Percentiles rank a stretch among this genome's conserved stretches.
Evolutionary conservation across 345 rosid species (phyloP).

Genomic region (Erysimum cheiranthoides): DNA sequence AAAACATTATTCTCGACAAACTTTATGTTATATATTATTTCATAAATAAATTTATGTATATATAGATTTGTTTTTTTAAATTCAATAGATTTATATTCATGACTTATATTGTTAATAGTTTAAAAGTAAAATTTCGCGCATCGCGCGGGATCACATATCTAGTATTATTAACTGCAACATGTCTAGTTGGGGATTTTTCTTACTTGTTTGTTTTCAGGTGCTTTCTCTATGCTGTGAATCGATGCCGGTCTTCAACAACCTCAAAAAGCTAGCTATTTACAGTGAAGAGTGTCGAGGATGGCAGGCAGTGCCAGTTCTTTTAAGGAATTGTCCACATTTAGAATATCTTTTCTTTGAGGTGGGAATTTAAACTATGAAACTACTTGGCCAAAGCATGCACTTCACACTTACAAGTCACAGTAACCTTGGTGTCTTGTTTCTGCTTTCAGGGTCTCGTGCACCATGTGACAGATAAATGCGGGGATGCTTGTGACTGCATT

Average conservation of each 20-base stretch:
- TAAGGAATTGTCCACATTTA: conserved; percentile 28
- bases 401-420: background rate
- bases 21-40: too few relatives aligned
- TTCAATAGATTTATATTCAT: too few relatives aligned
- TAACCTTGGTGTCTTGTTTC: conserved; percentile 2
- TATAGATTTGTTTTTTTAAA: too few relatives aligned
- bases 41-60: too few relatives aligned
- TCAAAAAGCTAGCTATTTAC: conserved; percentile 8
- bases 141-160: too few relatives aligned
- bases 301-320: conserved; percentile 32
- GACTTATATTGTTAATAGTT: too few relatives aligned
- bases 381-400: too few relatives aligned
- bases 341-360: conserved; percentile 15
- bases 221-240: conserved; percentile 29
- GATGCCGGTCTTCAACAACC: conserved; percentile 30
- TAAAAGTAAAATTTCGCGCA: too few relatives aligned
- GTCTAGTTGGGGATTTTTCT: background rate
- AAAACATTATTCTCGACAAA: too few relatives aligned
- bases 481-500: conserved; percentile 37
- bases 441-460: conserved; percentile 31
- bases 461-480: conserved; percentile 28
- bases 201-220: conserved; percentile 15
- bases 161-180: background rate
- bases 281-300: conserved; percentile 28
- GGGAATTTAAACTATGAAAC: background rate